Percentiles rank a stretch among this genome's conserved stretches.
These are phyloP conservation scores for Trichoderma cornu-damae DNA, from an alignment of 2,329 filamentous ascomycete genomes.

Conservation along the genomic window DNA sequence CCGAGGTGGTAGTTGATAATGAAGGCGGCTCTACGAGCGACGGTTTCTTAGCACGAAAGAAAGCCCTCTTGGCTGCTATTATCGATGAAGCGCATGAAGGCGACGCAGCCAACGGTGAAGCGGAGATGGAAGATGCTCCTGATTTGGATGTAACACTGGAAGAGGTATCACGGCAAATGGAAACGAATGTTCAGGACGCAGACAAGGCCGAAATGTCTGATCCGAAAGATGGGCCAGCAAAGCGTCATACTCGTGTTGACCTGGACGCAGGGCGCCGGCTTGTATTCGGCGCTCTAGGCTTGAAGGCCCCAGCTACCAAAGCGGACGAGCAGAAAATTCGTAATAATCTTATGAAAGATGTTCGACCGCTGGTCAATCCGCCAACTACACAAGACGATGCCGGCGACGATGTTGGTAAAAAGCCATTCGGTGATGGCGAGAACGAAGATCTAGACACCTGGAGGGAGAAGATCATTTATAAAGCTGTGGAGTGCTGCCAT, in stretches of 20 bases:
- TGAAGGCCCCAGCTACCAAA: conserved; percentile 63
- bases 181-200: background rate
- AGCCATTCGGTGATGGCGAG: background rate
- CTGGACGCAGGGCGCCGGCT: conserved; percentile 61
- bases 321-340: conserved; percentile 61
- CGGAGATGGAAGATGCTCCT: background rate
- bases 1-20: conserved; percentile 17
- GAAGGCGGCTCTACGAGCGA: conserved; percentile 19
- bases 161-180: background rate
- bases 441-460: conserved; percentile 55
- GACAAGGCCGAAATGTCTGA: background rate
- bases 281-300: conserved; percentile 66
- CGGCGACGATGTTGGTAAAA: background rate
- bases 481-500: conserved; percentile 79
- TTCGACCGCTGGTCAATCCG: conserved; percentile 38
- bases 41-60: conserved; percentile 38
- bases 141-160: background rate
- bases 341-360: conserved; percentile 53
- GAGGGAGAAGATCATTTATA: conserved; percentile 67
- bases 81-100: conserved; percentile 21
- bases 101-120: background rate
- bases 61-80: conserved; percentile 33
- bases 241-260: conserved; percentile 30
- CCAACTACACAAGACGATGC: conserved; percentile 27
- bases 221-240: conserved; percentile 6